A percentile compares a stretch with the other conserved stretches of the same genome.
Conservation (phyloP, 306 rosid genomes). For the Oxytropis ochrocephala region DNA sequence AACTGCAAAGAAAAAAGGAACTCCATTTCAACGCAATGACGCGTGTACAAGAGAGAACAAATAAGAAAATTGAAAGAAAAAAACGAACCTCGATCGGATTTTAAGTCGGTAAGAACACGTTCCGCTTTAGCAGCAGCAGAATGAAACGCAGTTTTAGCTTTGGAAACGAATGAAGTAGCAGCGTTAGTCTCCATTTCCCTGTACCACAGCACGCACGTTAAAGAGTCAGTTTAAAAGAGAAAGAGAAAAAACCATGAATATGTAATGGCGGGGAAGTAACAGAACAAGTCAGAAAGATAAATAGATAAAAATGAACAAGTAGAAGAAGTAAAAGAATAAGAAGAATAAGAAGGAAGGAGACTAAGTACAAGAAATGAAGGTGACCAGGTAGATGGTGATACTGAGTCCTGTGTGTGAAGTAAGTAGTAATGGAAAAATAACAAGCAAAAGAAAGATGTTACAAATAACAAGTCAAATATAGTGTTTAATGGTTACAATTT, state of each 20-base stretch:
- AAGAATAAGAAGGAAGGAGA: too few species aligned
- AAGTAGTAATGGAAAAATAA: too few species aligned
- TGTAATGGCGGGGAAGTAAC: too few species aligned
- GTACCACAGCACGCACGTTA: neutral
- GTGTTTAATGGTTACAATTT: too few species aligned
- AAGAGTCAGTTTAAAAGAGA: neutral
- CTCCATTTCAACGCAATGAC: conserved; percentile 14
- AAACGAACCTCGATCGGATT: conserved; percentile 56
- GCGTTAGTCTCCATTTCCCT: conserved; percentile 52
- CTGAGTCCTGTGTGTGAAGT: too few species aligned
- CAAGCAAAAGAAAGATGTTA: too few species aligned
- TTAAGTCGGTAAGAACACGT: conserved; percentile 60
- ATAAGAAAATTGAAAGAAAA: neutral
- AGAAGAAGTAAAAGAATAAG: too few species aligned
- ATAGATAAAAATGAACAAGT: too few species aligned
- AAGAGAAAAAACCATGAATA: neutral
- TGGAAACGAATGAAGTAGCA: conserved; percentile 60
- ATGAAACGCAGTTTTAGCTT: conserved; percentile 83
- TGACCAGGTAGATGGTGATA: too few species aligned
- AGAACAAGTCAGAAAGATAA: too few species aligned
- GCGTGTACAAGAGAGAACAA: neutral
- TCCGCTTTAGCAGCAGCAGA: conserved; percentile 98
- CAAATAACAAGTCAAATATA: too few species aligned
- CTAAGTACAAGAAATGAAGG: too few species aligned
- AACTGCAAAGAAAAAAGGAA: neutral